A percentile compares a stretch with the other conserved stretches of the same genome.
Conservation (phyloP, 257 asterid species). For the Rehmannia glutinosa region DNA sequence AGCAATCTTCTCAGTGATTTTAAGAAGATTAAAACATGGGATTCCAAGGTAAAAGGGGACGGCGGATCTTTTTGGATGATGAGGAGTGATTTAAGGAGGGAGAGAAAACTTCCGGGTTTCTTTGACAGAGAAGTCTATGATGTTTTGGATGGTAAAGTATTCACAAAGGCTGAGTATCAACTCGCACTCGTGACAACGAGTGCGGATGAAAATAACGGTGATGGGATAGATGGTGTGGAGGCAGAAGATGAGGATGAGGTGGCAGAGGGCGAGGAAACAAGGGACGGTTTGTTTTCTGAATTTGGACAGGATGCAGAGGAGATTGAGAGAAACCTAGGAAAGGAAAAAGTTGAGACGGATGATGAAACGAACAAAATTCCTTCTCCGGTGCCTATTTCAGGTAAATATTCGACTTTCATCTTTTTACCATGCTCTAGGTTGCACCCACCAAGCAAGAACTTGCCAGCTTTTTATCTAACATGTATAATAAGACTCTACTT, state of each 20-base stretch:
- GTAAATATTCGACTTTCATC: slow-evolving; percentile 16
- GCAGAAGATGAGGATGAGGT: slow-evolving; percentile 40
- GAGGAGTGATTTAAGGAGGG: slow-evolving; percentile 63
- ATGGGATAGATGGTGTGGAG: slow-evolving; percentile 24
- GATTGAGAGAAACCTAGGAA: slow-evolving; percentile 12
- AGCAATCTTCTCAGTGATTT: slow-evolving; percentile 74
- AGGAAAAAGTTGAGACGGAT: slow-evolving; percentile 20
- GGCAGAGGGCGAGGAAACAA: slow-evolving; percentile 33
- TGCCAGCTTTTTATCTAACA: background rate
- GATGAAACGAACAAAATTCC: slow-evolving; percentile 31
- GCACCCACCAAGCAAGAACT: too few relatives aligned
- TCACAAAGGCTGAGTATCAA: slow-evolving; percentile 18
- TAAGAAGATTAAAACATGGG: slow-evolving; percentile 74
- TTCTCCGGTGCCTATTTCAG: slow-evolving; percentile 71
- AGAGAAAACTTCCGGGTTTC: slow-evolving; percentile 55
- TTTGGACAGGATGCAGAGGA: slow-evolving; percentile 25
- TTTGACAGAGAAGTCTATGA: slow-evolving; percentile 56
- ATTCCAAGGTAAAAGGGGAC: slow-evolving; percentile 18
- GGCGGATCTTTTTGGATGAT: slow-evolving; percentile 61
- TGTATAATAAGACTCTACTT: background rate
- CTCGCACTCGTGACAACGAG: slow-evolving; percentile 37
- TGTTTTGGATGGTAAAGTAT: slow-evolving; percentile 50
- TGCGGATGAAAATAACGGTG: slow-evolving; percentile 28
- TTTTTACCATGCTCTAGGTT: background rate
- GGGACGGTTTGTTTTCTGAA: slow-evolving; percentile 12